Base-by-base conservation (phyloP, 371 early-diverging fungal genomes). In the Mortierella sp. region DNA sequence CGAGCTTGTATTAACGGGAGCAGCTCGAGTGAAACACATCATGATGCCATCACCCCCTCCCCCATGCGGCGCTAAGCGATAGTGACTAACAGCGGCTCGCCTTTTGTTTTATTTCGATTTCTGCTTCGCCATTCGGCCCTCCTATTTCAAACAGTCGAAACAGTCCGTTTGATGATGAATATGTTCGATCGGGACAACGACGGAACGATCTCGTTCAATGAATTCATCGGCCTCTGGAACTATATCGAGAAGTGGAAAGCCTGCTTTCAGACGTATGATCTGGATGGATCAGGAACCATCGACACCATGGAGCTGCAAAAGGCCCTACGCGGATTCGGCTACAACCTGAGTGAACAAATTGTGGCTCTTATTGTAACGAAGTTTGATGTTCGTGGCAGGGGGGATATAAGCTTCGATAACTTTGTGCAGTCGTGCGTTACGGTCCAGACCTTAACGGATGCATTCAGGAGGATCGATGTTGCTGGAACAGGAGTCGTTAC, bases 371-470 rank as follows among this genome's bases (percentile, higher is more conserved):
- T 93, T 34, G 84, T 94, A 48, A 87, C 84, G 61, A 93, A 93
- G 72, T 93, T 88, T 71, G 92, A 93, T 54, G 81, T 84, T 47
- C 85, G 87, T 63, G 92, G 93, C 84, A 80, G 79, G 70, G 82
- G 87, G 61, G 81, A 88, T 56, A 89, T 94, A 58, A 89, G 91
- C 23, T 95, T 95, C 70, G 93, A 93, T 79, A 89, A 91, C 74
- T 94, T 94, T 82, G 94, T 94, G 27, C 87, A 87, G 67, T 82
- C 87, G 24, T 95, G 95, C 69, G 94, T 94, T 34, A 92, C 91
- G 38, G 82, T 95, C 65, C 90, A 92, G 71, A 83, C 88, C 1
- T 71, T 94, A 68, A 91, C 93, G 4, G 91, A 90, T 38, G 80
- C 92, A 1, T 95, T 95, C 83, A 83, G 86, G 58, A 76, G 87